These are phyloP conservation scores for Cladorrhinum samala DNA, from an alignment of 495 filamentous ascomycete genomes.

Conservation along the genomic window DNA sequence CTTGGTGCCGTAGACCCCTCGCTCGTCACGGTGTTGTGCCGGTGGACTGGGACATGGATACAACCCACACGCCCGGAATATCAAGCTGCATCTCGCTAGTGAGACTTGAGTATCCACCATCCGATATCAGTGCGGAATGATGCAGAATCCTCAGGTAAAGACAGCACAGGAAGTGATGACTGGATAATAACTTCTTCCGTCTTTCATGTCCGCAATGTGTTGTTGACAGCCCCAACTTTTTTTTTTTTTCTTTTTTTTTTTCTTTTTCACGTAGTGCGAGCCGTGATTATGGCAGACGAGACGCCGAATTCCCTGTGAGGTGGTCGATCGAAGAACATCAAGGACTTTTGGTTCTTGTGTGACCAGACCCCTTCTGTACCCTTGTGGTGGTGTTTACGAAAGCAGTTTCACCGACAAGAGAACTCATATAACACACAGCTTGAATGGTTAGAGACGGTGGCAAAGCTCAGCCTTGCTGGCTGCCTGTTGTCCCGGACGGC, in stretches of 20 bases:
- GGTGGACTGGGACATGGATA: background rate
- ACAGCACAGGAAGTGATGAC: too few species aligned
- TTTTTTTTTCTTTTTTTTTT: too few species aligned
- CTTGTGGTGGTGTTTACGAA: background rate
- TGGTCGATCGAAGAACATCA: background rate
- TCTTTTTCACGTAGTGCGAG: too few species aligned
- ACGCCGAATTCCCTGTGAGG: background rate
- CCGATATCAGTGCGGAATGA: too few species aligned
- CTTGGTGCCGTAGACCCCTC: background rate
- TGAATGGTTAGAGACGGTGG: background rate
- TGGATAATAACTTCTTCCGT: too few species aligned
- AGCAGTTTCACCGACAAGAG: background rate
- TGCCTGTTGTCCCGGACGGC: background rate
- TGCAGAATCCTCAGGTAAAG: too few species aligned
- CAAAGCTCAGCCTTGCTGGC: conserved; percentile 4
- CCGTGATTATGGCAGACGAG: background rate
- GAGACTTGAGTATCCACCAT: too few species aligned
- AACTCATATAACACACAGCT: background rate
- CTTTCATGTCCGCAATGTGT: too few species aligned
- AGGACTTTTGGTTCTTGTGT: background rate
- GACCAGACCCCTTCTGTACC: background rate
- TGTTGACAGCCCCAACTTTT: too few species aligned
- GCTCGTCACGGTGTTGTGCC: background rate
- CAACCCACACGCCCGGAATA: background rate
- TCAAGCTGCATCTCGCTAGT: too few species aligned